Percentiles rank a stretch among this genome's conserved stretches.
These are phyloP conservation scores for Artomyces pyxidatus DNA, from an alignment of 768 basidiomycete species.

Conservation along the genomic window DNA sequence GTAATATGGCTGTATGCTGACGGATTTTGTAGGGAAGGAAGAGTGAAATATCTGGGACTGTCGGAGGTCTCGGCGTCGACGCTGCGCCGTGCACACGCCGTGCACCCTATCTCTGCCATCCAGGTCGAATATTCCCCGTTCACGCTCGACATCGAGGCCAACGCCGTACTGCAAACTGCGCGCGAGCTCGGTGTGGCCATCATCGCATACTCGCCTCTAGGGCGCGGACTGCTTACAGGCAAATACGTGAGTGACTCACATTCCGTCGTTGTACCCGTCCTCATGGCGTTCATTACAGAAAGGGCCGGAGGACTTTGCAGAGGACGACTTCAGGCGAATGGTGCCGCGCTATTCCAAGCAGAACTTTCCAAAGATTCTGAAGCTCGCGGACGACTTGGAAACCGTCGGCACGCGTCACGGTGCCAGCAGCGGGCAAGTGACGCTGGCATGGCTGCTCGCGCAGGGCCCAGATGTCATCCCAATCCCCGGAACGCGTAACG, in stretches of 20 bases:
- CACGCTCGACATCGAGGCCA: slow-evolving; percentile 28
- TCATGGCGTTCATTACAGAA: too few relatives aligned
- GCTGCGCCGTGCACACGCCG: slow-evolving; percentile 29
- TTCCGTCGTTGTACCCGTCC: slow-evolving; percentile 7
- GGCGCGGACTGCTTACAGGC: slow-evolving; percentile 42
- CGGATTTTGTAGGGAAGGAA: slow-evolving; percentile 11
- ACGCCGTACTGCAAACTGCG: slow-evolving; percentile 25
- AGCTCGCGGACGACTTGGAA: slow-evolving; percentile 28
- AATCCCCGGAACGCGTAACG: slow-evolving; percentile 38
- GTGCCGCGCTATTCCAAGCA: too few relatives aligned
- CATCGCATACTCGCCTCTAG: slow-evolving; percentile 39
- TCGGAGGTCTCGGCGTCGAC: slow-evolving; percentile 26
- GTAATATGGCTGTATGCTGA: too few relatives aligned
- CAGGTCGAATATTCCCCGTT: slow-evolving; percentile 32
- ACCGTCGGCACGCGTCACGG: slow-evolving; percentile 27
- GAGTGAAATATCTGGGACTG: slow-evolving; percentile 27
- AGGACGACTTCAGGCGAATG: too few relatives aligned
- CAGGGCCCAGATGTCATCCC: slow-evolving; percentile 40
- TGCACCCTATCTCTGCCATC: slow-evolving; percentile 29
- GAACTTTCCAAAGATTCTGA: too few relatives aligned
- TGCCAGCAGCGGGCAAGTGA: slow-evolving; percentile 37
- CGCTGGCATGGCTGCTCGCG: slow-evolving; percentile 40
- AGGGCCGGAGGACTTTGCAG: too few relatives aligned
- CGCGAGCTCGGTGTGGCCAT: slow-evolving; percentile 33
- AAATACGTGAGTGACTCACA: slow-evolving; percentile 23